phyloP scores from a whole-genome alignment of 1,284 basidiomycete genomes.

The Puccinia triticina region DNA sequence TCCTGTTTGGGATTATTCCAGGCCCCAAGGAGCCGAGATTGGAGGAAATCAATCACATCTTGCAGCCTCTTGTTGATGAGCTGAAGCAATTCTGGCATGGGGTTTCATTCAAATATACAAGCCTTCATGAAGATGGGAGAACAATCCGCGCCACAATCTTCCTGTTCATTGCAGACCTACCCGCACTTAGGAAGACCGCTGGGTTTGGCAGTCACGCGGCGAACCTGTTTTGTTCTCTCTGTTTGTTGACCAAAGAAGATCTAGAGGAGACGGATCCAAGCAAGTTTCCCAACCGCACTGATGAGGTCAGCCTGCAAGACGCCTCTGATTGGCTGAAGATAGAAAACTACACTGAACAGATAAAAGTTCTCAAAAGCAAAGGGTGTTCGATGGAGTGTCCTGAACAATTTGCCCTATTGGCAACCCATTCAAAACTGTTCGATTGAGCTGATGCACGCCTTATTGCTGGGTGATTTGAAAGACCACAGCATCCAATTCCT shows the following conservation, averaged over 20 bases:
- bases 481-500: too few species aligned
- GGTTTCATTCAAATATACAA: neutral
- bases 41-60: constrained; percentile 14
- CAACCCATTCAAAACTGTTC: neutral
- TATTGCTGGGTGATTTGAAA: neutral
- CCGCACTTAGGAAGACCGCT: neutral
- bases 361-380: neutral
- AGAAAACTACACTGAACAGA: neutral
- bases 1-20: too few species aligned
- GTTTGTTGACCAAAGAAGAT: neutral
- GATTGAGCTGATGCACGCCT: constrained; percentile 7
- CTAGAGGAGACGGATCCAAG: neutral
- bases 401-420: constrained; percentile 18
- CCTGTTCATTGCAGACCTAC: constrained; percentile 16
- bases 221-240: neutral
- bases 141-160: constrained; percentile 5
- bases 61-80: constrained; percentile 12
- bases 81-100: constrained; percentile 15
- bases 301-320: neutral
- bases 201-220: neutral
- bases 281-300: neutral
- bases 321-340: neutral
- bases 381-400: neutral
- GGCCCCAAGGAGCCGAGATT: constrained; percentile 21
- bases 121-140: neutral